These are phyloP conservation scores for Albifimbria verrucaria DNA, from an alignment of 2,329 filamentous ascomycete species.

Conservation along the genomic window DNA sequence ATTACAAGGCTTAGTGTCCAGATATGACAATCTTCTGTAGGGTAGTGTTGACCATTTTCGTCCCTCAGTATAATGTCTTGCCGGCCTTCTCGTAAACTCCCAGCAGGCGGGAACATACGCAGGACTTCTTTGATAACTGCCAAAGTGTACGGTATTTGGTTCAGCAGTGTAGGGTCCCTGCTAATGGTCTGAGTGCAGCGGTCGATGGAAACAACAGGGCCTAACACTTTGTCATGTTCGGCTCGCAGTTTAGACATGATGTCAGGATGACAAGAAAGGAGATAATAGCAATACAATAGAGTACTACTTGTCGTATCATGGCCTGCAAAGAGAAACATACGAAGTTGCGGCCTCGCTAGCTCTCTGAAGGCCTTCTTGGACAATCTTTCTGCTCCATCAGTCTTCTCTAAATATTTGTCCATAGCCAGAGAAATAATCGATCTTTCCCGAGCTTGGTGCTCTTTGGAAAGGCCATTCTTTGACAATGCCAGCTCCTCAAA, in stretches of 20 bases:
- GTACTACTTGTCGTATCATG: conserved; percentile 1
- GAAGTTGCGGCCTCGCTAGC: neutral
- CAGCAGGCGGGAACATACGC: neutral
- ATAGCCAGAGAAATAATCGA: neutral
- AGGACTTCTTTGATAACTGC: neutral
- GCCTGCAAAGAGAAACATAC: conserved; percentile 1
- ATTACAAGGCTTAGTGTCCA: neutral
- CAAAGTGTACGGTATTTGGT: neutral
- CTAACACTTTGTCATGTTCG: neutral
- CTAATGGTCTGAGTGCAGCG: neutral
- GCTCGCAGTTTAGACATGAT: neutral
- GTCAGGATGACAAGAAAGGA: neutral
- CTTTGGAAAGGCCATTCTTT: neutral
- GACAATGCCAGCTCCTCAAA: neutral
- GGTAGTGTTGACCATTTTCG: neutral
- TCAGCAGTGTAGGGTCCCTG: neutral
- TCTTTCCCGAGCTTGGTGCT: neutral
- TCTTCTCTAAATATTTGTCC: neutral
- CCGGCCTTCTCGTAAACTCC: neutral
- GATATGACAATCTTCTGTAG: conserved; percentile 1
- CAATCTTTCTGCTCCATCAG: neutral
- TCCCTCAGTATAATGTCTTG: neutral
- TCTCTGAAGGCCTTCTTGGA: neutral
- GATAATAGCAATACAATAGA: neutral
- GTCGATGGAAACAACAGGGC: neutral